Evolutionary conservation across 805 yeast genomes (phyloP), one percentile per base, ranked within the genome.

Genomic region (Nadsonia fulvescens): DNA sequence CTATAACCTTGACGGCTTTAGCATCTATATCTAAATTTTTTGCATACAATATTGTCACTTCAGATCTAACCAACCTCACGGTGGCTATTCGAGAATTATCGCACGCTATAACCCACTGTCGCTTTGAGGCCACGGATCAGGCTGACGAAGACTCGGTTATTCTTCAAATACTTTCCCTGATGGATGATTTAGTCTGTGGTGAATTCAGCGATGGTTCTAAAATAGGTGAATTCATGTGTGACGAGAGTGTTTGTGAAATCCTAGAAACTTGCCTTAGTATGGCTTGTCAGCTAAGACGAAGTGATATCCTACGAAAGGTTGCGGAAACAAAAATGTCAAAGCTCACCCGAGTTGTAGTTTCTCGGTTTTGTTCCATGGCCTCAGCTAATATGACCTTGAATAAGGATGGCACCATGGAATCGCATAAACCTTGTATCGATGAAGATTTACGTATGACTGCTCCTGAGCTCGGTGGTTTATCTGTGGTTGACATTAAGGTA

Each of bases 51-150:
- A 66, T 89, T 16, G 59, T 89, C n/a, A 56, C 65, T 11, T 44
- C 43, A 6, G 40, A 51, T 2, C 67, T 81, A 4, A 53, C 56
- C 15, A 71, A 74, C 30, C 50, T 76, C 12, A 61, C 56, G 16
- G 59, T 54, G 24, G 63, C 75, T 1, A 49, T 78, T 33, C 63
- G 69, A 10, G 79, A 77, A 41, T 61, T 76, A 24, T 64, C 73
- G 6, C 65, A 66, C 33, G 66, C 95, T 0, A 59, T 89, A 34
- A 78, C 96, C 1, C 93, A 81, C 45, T 89, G 96, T 51, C 66
- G 93, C 23, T 89, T 89, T 46, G 95, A 89, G 54, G 93, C 93
- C 2, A 75, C 89, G 1, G 94, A 83, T 44, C 92, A 81, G 46
- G 64, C 74, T 18, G 74, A 79, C 22, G 96, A 89, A 51, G 98